Evolutionary conservation across 768 basidiomycete species (phyloP), one percentile per base, ranked within the genome.

Genomic region (Boletus reticulatus): DNA sequence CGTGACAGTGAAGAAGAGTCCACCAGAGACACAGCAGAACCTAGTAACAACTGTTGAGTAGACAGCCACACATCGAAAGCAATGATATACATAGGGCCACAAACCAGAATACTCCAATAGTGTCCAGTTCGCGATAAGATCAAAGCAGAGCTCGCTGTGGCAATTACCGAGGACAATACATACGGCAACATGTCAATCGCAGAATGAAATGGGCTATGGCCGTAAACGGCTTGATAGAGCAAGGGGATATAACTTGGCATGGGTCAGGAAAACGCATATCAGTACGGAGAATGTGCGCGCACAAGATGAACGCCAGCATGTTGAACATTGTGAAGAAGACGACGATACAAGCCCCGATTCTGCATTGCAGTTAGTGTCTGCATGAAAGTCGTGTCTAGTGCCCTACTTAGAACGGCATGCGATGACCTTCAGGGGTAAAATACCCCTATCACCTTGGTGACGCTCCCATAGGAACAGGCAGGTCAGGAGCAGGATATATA

Each of bases 111-210:
- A 27, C 49, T 14, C 60, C 58, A 66, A 58, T 34, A 65, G 16
- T 48, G 60, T 29, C 52, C 56, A 16, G 44, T 52, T 38, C 50
- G 55, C 43, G 58, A 63, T 36, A 59, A 24, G 54, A 57, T 39
- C 11, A 52, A 19, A 10, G 60, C 55, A 11, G 50, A 44, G 31
- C 42, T 6, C 11, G 61, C 52, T 2, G 57, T 45, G 17, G 60
- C 53, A 17, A 57, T n/a, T 17, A 52, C 55, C 32, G 52, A 48
- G 6, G 50, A 52, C 7, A 67, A 37, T 19, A 67, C 20, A 47
- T 60, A 64, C 8, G 66, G 64, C 14, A 66, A 50, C 43, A 66
- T 56, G 47, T 66, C 60, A 10, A 66, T 52, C 13, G 62, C 66
- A 17, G 66, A 66, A 19, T 38, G 59, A 46, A 60, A 53, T 6